Conservation (phyloP, 176 grass and related monocot species). For the Alopecurus myosuroides region DNA sequence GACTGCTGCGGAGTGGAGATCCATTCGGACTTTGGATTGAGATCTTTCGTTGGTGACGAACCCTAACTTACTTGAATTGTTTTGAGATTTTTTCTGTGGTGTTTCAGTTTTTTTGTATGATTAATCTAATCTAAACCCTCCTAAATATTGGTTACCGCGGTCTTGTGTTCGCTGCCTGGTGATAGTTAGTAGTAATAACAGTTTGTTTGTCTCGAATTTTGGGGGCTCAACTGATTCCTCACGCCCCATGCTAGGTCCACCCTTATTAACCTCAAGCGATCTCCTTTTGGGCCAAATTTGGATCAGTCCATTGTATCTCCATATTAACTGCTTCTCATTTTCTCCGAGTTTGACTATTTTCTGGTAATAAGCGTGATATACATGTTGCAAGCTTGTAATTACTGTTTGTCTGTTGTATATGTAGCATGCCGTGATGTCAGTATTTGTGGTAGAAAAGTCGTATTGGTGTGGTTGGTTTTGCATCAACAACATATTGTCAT, state of each 20-base stretch:
- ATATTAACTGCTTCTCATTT: neutral
- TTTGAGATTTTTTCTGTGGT: neutral
- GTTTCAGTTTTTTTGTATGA: neutral
- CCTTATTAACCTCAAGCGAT: neutral
- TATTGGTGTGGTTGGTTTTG: neutral
- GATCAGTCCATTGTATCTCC: neutral
- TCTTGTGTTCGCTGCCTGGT: neutral
- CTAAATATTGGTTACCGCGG: neutral
- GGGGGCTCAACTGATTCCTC: neutral
- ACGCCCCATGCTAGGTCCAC: neutral
- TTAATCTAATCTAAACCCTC: neutral
- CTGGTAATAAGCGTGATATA: neutral
- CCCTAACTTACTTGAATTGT: neutral
- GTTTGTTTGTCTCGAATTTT: neutral
- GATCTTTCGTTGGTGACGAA: slow-evolving; percentile 2
- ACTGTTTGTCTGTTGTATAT: neutral
- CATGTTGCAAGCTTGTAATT: neutral
- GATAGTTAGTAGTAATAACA: neutral
- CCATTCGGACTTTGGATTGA: neutral
- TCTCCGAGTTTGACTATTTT: neutral
- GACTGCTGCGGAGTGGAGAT: neutral
- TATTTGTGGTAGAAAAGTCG: neutral
- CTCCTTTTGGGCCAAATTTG: neutral
- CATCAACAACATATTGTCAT: neutral
- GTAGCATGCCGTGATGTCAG: neutral